These are phyloP conservation scores for Curvularia spicifera DNA, from an alignment of 2,329 filamentous ascomycete genomes.

Conservation along the genomic window DNA sequence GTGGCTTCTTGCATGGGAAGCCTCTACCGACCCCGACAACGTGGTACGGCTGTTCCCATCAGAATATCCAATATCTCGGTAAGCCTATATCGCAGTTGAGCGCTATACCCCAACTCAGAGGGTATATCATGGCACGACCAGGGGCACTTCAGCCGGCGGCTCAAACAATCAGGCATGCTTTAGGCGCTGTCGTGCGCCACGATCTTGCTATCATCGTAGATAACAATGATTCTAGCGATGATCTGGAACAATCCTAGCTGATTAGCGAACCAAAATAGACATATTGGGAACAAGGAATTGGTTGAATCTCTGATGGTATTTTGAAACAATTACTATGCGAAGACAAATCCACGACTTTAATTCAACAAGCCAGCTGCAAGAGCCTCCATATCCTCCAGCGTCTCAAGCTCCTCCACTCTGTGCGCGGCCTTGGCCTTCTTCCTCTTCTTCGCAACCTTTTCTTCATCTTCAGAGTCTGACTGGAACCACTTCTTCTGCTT, in stretches of 20 bases:
- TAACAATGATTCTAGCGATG: not conserved
- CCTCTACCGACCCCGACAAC: not conserved
- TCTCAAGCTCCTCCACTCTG: conserved; percentile 74
- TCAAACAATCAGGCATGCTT: not conserved
- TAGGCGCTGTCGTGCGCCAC: not conserved
- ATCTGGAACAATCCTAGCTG: not conserved
- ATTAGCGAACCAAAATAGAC: not conserved
- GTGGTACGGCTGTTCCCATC: not conserved
- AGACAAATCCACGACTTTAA: conserved; percentile 8
- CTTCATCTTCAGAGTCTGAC: conserved; percentile 64
- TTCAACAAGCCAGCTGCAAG: conserved; percentile 74
- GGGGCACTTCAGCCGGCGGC: conserved; percentile 4
- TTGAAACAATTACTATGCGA: not conserved
- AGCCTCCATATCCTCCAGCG: conserved; percentile 78
- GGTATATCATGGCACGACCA: not conserved
- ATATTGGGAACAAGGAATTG: not conserved
- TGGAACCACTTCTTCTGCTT: conserved; percentile 82
- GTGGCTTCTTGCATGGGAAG: not conserved
- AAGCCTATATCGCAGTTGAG: not conserved
- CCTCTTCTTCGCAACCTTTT: conserved; percentile 49
- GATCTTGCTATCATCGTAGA: not conserved
- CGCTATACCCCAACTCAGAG: not conserved
- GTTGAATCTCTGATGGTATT: not conserved
- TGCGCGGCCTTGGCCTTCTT: conserved; percentile 61
- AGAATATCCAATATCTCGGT: not conserved